Evolutionary conservation across 768 basidiomycete species (phyloP).

Genomic region (Pleurotus tuber-regium): DNA sequence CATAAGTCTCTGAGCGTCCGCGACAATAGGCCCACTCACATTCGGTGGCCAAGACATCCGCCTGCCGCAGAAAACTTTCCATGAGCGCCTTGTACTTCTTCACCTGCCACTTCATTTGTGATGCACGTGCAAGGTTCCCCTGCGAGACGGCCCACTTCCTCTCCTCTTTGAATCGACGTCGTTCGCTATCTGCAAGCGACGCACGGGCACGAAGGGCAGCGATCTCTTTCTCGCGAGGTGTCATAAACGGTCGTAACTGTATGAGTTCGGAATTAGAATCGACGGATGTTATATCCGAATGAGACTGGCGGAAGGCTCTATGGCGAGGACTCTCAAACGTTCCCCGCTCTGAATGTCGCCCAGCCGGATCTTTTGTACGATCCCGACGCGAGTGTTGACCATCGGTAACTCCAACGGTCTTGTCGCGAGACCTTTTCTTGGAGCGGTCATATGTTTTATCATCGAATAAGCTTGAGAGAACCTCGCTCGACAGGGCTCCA

Average conservation of each 20-base stretch:
- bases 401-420: not conserved
- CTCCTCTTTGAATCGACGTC: conserved; percentile 81
- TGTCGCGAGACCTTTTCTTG: not conserved
- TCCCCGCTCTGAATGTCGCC: conserved; percentile 28
- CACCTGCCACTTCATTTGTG: conserved; percentile 82
- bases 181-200: conserved; percentile 79
- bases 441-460: conserved; percentile 34
- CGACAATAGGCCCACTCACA: conserved; percentile 36
- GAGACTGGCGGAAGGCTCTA: conserved; percentile 25
- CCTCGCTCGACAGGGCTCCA: conserved; percentile 69
- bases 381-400: not conserved
- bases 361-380: not conserved
- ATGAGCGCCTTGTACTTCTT: conserved; percentile 76
- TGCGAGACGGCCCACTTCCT: conserved; percentile 83
- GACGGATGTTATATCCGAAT: conserved; percentile 65
- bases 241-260: conserved; percentile 54
- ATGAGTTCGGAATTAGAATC: conserved; percentile 68
- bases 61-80: conserved; percentile 79
- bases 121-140: conserved; percentile 71
- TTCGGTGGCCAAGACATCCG: conserved; percentile 65
- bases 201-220: conserved; percentile 73
- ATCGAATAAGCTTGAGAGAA: conserved; percentile 65
- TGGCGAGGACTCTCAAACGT: conserved; percentile 20
- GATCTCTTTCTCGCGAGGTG: conserved; percentile 72
- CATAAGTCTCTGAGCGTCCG: too few relatives aligned